These are phyloP conservation scores for Solanum arcanum DNA, from an alignment of 257 asterid species.

Conservation along the genomic window DNA sequence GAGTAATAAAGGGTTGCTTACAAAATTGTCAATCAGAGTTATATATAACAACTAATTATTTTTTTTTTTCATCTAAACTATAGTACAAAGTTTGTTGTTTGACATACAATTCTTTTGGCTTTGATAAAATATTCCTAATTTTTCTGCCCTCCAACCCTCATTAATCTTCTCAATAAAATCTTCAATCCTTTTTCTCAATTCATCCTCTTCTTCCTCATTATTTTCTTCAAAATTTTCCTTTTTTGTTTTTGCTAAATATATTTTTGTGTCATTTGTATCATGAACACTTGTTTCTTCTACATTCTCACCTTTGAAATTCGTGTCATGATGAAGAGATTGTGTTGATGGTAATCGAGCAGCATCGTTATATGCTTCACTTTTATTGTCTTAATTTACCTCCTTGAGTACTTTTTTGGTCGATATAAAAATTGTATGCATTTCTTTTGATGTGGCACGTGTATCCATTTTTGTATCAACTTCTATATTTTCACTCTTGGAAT, in stretches of 20 bases:
- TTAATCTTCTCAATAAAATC: constrained; percentile 26
- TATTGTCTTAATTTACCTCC: not conserved
- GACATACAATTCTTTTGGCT: not conserved
- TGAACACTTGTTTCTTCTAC: not conserved
- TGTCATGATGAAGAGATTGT: not conserved
- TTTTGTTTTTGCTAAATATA: not conserved
- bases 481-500: not conserved
- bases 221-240: not conserved
- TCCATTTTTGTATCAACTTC: not conserved
- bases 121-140: constrained; percentile 1
- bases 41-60: not conserved
- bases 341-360: not conserved
- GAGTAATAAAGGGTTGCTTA: not conserved
- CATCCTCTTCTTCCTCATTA: constrained; percentile 18
- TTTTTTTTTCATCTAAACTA: not conserved
- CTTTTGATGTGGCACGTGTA: not conserved
- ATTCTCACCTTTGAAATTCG: not conserved
- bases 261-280: not conserved
- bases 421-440: not conserved
- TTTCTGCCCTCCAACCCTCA: constrained; percentile 25
- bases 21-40: not conserved
- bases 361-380: not conserved
- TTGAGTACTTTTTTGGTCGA: not conserved
- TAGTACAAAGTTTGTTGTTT: not conserved
- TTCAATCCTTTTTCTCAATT: constrained; percentile 23